phyloP scores from a whole-genome alignment of 441 rosid genomes.

The Adansonia madagascariensis region DNA sequence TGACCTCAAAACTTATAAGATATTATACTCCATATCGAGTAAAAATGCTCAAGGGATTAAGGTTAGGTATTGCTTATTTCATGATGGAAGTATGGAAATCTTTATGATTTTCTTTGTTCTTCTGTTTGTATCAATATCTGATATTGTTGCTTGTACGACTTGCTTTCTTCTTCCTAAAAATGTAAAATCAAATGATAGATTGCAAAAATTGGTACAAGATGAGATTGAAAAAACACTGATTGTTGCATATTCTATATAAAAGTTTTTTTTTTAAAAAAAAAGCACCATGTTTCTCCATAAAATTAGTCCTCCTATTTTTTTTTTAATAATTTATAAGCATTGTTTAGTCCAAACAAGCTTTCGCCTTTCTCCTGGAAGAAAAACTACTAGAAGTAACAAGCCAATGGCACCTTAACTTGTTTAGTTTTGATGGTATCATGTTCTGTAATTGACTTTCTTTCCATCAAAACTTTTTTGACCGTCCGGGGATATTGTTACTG shows the following conservation, averaged over 20 bases:
- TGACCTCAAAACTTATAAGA: conserved; percentile 63
- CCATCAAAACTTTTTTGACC: conserved; percentile 31
- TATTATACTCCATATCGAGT: conserved; percentile 69
- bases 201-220: not conserved
- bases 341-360: not conserved
- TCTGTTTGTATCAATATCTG: not conserved
- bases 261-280: too few species aligned
- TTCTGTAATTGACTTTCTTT: not conserved
- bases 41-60: conserved; percentile 68
- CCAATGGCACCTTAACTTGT: too few species aligned
- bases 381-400: too few species aligned
- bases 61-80: conserved; percentile 40
- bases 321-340: not conserved
- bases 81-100: conserved; percentile 12
- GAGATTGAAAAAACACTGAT: not conserved
- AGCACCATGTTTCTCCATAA: too few species aligned
- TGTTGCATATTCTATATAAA: not conserved
- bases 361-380: not conserved
- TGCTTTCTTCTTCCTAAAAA: not conserved
- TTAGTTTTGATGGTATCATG: too few species aligned
- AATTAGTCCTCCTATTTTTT: not conserved
- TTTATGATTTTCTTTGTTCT: not conserved
- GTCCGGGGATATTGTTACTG: conserved; percentile 82
- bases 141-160: not conserved
- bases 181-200: not conserved